Evolutionary conservation across 2,329 filamentous ascomycete genomes (phyloP), one percentile per base, ranked within the genome.

Genomic region (Xylariomycetidae sp.): DNA sequence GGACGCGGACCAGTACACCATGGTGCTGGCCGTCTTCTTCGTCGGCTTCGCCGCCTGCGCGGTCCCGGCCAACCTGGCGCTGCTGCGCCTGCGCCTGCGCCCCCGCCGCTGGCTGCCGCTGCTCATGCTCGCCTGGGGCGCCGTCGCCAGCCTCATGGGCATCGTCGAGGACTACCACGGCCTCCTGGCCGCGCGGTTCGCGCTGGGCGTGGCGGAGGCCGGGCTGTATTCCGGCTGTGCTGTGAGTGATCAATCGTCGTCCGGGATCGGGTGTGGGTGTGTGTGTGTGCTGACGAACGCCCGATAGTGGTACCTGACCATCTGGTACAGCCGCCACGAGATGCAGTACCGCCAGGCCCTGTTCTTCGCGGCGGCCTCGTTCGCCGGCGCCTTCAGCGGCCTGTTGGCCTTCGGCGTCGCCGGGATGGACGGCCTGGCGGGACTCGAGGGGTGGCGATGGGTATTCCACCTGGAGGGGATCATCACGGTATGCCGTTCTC

Each of bases 361-460:
- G 32, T 90, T 92, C 68, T 93, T 90, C 64, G 85, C 82, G 0
- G 84, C 85, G 0, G 85, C 85, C 0, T 85, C 86, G 0, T 64
- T 92, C 0, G 84, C 85, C 0, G 86, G 86, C 1, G 85, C 80
- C 0, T 87, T 87, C 46, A 82, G 79, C 43, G 83, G 83, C 4
- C 66, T 87, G 3, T 63, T 87, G 2, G 82, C 83, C 0, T 82
- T 76, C 25, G 82, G 67, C 0, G 86, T 87, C 35, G 69, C 69
- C 7, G 72, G 81, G 34, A 85, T 87, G 79, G 66, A 79, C 31
- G 81, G 80, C 1, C 52, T 81, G 1, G 79, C 70, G 0, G 72
- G 73, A 0, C 55, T 72, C 5, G 61, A 66, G 16, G 76, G 76
- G 2, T 82, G 76, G 74, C 68, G 71, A 8, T 82, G 72, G 78